Conservation (phyloP, 2,329 filamentous ascomycete genomes). For the Dactylellina leptospora region DNA sequence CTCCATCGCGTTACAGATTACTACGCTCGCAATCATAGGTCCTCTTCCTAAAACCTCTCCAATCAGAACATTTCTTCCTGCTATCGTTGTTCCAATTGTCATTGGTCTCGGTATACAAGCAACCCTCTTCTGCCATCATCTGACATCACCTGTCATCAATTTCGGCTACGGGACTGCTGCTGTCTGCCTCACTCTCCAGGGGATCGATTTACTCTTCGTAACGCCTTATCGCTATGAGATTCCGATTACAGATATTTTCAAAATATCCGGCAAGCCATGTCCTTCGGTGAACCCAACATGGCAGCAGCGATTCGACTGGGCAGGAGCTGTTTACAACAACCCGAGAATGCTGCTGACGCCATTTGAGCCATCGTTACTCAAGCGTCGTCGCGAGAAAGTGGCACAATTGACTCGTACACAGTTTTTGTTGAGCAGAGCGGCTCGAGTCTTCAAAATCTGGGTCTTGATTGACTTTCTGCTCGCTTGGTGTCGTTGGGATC, state of each 20-base stretch:
- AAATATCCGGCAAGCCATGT: constrained; percentile 20
- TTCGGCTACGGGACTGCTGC: constrained; percentile 39
- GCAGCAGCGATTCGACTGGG: constrained; percentile 48
- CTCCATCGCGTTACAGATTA: constrained; percentile 35
- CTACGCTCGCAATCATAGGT: constrained; percentile 38
- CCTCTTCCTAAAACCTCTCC: constrained; percentile 44
- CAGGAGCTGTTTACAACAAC: constrained; percentile 36
- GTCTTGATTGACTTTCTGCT: constrained; percentile 38
- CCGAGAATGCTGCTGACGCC: constrained; percentile 41
- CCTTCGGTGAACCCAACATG: constrained; percentile 30
- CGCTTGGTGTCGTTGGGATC: constrained; percentile 38
- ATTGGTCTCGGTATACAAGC: constrained; percentile 45
- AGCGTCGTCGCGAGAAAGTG: constrained; percentile 23
- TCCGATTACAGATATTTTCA: constrained; percentile 31
- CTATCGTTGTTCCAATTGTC: constrained; percentile 25
- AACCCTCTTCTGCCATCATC: constrained; percentile 28
- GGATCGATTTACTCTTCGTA: constrained; percentile 41
- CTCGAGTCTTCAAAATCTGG: constrained; percentile 29
- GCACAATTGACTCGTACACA: not conserved
- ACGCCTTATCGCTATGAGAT: constrained; percentile 43
- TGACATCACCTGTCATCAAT: constrained; percentile 45
- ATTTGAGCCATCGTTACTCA: constrained; percentile 31
- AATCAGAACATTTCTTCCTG: constrained; percentile 27
- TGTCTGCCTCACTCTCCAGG: constrained; percentile 35
- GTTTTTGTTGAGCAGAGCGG: constrained; percentile 14